phyloP scores from a whole-genome alignment of 768 basidiomycete species.

The Hericium alpestre region DNA sequence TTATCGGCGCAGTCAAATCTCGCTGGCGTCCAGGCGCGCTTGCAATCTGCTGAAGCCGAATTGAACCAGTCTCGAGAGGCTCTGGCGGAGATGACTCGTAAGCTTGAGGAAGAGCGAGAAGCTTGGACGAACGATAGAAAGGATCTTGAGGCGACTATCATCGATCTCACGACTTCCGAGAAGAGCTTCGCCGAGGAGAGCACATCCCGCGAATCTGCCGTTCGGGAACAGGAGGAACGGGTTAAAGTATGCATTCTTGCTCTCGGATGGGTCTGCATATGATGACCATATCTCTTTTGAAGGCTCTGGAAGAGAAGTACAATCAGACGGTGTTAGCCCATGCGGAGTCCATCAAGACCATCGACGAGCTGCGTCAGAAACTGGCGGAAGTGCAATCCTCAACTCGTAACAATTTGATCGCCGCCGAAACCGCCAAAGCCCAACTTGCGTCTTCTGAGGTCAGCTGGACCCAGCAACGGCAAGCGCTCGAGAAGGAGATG shows the following conservation, averaged over 20 bases:
- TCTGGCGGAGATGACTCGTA: constrained; percentile 48
- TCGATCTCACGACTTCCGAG: constrained; percentile 70
- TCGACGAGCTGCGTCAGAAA: constrained; percentile 55
- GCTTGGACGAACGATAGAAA: constrained; percentile 75
- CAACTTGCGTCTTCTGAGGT: constrained; percentile 61
- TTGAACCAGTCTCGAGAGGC: constrained; percentile 36
- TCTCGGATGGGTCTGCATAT: not conserved
- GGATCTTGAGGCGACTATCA: constrained; percentile 71
- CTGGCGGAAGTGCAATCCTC: constrained; percentile 39
- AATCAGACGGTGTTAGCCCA: constrained; percentile 75
- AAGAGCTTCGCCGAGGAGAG: constrained; percentile 56
- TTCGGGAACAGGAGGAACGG: constrained; percentile 58
- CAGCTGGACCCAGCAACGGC: constrained; percentile 76
- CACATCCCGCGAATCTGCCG: constrained; percentile 48
- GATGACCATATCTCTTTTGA: constrained; percentile 20
- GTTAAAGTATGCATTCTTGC: constrained; percentile 32
- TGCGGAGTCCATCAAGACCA: constrained; percentile 71
- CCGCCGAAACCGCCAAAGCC: constrained; percentile 64
- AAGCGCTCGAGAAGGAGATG: constrained; percentile 68
- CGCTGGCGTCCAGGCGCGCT: constrained; percentile 50
- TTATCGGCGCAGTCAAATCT: constrained; percentile 43
- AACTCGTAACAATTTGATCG: constrained; percentile 47
- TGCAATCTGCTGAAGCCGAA: constrained; percentile 45
- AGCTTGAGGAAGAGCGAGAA: constrained; percentile 56
- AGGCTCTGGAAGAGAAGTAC: constrained; percentile 70